phyloP scores from a whole-genome alignment of 2,329 filamentous ascomycete genomes.

The Massarina eburnea region DNA sequence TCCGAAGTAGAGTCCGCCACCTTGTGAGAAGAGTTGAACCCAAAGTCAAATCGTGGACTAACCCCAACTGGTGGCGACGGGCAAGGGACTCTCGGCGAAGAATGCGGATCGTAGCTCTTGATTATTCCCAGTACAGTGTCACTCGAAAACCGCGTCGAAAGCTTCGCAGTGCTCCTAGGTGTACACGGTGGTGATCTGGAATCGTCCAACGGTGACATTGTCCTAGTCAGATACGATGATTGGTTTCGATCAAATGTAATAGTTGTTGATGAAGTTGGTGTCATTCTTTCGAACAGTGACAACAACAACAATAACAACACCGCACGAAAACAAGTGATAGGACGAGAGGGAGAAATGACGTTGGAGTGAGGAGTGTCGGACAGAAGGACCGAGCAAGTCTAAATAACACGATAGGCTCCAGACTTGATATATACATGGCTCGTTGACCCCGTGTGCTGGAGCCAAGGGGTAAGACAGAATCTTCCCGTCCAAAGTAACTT shows the following conservation, averaged over 20 bases:
- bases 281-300: background rate
- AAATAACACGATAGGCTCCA: conserved; percentile 29
- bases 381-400: conserved; percentile 15
- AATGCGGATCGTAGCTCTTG: conserved; percentile 14
- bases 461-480: conserved; percentile 37
- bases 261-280: conserved; percentile 15
- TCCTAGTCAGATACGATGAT: conserved; percentile 24
- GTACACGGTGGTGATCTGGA: conserved; percentile 29
- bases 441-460: conserved; percentile 23
- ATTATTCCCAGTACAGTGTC: conserved; percentile 21
- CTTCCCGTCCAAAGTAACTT: background rate
- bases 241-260: conserved; percentile 23
- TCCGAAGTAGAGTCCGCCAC: conserved; percentile 6
- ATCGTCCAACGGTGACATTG: conserved; percentile 29
- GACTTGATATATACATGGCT: conserved; percentile 37
- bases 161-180: conserved; percentile 29
- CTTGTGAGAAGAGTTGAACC: conserved; percentile 13
- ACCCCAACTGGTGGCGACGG: conserved; percentile 6
- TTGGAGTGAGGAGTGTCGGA: conserved; percentile 18
- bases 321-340: background rate
- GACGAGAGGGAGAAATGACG: conserved; percentile 8
- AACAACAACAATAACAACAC: no score
- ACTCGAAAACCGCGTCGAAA: conserved; percentile 28
- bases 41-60: conserved; percentile 30
- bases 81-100: conserved; percentile 11